Evolutionary conservation across 805 yeast species (phyloP).

Genomic region (Yamadazyma takamatsuzukensis): DNA sequence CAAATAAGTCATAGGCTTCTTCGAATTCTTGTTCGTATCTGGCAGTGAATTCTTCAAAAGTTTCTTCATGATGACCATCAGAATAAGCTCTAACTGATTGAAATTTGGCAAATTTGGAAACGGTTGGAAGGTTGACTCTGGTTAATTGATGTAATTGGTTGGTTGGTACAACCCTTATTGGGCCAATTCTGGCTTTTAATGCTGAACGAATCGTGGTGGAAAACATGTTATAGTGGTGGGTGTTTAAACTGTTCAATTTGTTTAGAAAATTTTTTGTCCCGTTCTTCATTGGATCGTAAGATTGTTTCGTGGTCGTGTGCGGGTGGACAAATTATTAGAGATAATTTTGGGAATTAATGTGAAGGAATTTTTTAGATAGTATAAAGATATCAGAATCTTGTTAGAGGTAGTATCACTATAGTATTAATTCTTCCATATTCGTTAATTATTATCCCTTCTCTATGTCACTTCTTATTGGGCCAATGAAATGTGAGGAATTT

Average conservation of each 20-base stretch:
- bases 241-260: background rate
- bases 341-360: too few relatives aligned
- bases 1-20: slow-evolving; percentile 43
- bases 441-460: too few relatives aligned
- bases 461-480: too few relatives aligned
- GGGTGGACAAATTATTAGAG: background rate
- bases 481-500: too few relatives aligned
- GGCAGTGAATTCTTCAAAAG: slow-evolving; percentile 89
- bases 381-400: too few relatives aligned
- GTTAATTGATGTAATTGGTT: slow-evolving; percentile 10
- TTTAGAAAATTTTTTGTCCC: slow-evolving; percentile 15
- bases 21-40: slow-evolving; percentile 95
- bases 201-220: slow-evolving; percentile 41
- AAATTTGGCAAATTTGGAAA: background rate
- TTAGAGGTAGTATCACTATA: too few relatives aligned
- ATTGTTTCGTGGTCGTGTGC: slow-evolving; percentile 5
- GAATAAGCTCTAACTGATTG: slow-evolving; percentile 64
- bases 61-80: slow-evolving; percentile 79
- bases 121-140: slow-evolving; percentile 10
- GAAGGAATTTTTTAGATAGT: too few relatives aligned
- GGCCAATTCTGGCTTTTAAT: slow-evolving; percentile 31
- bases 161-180: slow-evolving; percentile 29
- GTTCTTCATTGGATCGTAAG: slow-evolving; percentile 16
- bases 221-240: slow-evolving; percentile 22
- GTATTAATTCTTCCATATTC: too few relatives aligned